phyloP scores from a whole-genome alignment of 495 filamentous ascomycete species.

The Aspergillus bridgeri region DNA sequence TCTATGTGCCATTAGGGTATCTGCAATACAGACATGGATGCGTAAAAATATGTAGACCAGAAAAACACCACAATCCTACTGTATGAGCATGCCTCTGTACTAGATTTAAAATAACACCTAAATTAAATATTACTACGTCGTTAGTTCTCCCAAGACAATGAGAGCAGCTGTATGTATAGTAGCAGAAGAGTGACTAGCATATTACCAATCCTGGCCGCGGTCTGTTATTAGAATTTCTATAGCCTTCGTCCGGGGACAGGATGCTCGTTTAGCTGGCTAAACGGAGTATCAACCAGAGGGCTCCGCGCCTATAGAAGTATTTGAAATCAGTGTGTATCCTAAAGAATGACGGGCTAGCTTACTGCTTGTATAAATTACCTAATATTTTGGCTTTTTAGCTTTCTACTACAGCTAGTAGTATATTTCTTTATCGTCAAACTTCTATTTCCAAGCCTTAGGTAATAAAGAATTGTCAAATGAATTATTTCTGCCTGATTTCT shows the following conservation, averaged over 20 bases:
- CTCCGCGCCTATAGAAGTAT: too few species aligned
- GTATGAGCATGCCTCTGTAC: conserved; percentile 21
- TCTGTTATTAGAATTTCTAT: conserved; percentile 49
- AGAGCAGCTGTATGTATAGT: conserved; percentile 18
- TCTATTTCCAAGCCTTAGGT: too few species aligned
- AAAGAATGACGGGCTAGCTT: too few species aligned
- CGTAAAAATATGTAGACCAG: conserved; percentile 8
- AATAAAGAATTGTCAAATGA: too few species aligned
- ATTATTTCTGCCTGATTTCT: too few species aligned
- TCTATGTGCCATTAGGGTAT: conserved; percentile 23
- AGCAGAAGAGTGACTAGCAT: conserved; percentile 4
- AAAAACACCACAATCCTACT: background rate
- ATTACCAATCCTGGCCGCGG: conserved; percentile 48
- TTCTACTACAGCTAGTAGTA: too few species aligned
- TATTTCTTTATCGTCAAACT: too few species aligned
- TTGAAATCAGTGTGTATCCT: too few species aligned
- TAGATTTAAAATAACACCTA: too few species aligned
- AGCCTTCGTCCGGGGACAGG: conserved; percentile 46
- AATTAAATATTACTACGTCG: background rate
- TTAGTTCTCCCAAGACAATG: background rate
- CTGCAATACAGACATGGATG: conserved; percentile 22
- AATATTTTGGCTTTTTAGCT: too few species aligned
- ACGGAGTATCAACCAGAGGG: too few species aligned
- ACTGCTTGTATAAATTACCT: too few species aligned
- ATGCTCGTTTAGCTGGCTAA: conserved; percentile 23